phyloP scores from a whole-genome alignment of 257 asterid genomes.

The Solanum medicagineum region DNA sequence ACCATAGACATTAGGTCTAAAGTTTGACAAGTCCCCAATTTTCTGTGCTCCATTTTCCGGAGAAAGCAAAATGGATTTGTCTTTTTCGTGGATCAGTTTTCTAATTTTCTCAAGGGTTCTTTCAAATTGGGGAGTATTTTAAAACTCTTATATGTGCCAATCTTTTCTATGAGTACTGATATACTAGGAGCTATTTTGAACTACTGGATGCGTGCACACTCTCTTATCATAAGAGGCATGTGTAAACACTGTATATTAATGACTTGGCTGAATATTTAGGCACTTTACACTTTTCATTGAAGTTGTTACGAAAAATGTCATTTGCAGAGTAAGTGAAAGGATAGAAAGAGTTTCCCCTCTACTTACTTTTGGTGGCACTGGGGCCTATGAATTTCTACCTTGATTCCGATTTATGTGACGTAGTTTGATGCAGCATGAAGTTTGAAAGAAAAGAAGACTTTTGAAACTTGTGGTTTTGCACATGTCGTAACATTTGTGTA shows the following conservation, averaged over 20 bases:
- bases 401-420: not conserved
- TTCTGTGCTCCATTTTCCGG: not conserved
- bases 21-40: not conserved
- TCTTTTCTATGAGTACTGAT: not conserved
- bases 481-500: not conserved
- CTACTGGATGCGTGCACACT: not conserved
- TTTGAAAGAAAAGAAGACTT: not conserved
- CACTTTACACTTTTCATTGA: not conserved
- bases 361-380: not conserved
- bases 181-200: not conserved
- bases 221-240: not conserved
- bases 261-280: not conserved
- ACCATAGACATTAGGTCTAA: not conserved
- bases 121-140: not conserved
- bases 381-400: not conserved
- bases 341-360: not conserved
- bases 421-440: not conserved
- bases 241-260: not conserved
- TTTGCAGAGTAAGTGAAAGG: not conserved
- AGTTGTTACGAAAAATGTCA: not conserved
- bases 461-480: not conserved
- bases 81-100: not conserved
- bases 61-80: not conserved
- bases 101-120: not conserved
- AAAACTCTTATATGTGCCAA: not conserved